Conservation (phyloP, 1,284 basidiomycete genomes). For the Boletus sp. region DNA sequence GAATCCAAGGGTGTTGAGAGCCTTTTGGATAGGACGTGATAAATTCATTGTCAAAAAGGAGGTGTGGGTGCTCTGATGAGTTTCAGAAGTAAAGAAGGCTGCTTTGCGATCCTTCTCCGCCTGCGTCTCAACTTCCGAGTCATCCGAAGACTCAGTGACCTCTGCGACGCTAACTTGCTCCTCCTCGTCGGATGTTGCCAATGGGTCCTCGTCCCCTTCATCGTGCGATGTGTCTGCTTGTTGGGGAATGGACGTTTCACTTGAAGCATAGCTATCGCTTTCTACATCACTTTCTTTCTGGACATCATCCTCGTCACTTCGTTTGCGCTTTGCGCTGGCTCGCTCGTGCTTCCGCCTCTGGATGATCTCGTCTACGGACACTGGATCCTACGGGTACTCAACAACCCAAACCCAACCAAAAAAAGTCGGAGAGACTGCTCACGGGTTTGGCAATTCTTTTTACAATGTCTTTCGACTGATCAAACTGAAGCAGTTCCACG, state of each 20-base stretch:
- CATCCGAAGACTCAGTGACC: slow-evolving; percentile 33
- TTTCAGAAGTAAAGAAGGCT: slow-evolving; percentile 77
- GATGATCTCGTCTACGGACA: slow-evolving; percentile 92
- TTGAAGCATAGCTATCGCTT: slow-evolving; percentile 34
- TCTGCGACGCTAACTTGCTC: slow-evolving; percentile 28
- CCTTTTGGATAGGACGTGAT: slow-evolving; percentile 85
- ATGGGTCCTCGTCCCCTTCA: slow-evolving; percentile 38
- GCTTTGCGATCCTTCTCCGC: slow-evolving; percentile 61
- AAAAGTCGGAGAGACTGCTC: slow-evolving; percentile 24
- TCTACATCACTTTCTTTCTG: slow-evolving; percentile 37
- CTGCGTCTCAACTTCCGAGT: slow-evolving; percentile 38
- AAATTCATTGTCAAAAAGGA: slow-evolving; percentile 87
- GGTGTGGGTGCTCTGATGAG: slow-evolving; percentile 44
- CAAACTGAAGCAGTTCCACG: slow-evolving; percentile 44
- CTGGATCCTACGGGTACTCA: slow-evolving; percentile 52
- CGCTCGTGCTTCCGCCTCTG: slow-evolving; percentile 54
- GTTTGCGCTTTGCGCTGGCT: slow-evolving; percentile 55
- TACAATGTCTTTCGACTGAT: slow-evolving; percentile 49
- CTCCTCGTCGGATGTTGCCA: slow-evolving; percentile 42
- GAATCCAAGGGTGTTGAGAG: slow-evolving; percentile 79
- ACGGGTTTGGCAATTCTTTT: slow-evolving; percentile 65
- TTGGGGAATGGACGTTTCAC: slow-evolving; percentile 35
- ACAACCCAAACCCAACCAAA: slow-evolving; percentile 9
- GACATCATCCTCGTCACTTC: slow-evolving; percentile 38
- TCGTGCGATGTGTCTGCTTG: slow-evolving; percentile 34